phyloP scores from a whole-genome alignment of 331 rosid genomes.

The Pyracantha coccinea region DNA sequence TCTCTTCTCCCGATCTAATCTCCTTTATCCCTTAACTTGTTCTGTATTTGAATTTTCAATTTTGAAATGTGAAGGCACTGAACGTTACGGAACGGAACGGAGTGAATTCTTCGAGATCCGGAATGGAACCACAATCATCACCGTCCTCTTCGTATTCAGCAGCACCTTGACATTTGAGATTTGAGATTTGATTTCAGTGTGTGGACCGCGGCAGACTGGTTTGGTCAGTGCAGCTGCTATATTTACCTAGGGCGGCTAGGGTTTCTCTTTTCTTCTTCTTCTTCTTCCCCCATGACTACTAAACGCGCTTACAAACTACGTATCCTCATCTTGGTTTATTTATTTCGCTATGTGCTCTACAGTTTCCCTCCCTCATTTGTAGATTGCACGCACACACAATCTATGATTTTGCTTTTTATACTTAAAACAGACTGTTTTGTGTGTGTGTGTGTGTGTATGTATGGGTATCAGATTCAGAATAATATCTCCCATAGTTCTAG shows the following conservation, averaged over 20 bases:
- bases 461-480: not conserved
- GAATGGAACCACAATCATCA: not conserved
- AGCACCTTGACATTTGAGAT: not conserved
- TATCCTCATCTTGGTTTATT: conserved; percentile 55
- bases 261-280: conserved; percentile 19
- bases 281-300: conserved; percentile 55
- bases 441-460: not conserved
- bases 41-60: not conserved
- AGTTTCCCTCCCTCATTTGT: not conserved
- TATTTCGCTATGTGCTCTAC: not conserved
- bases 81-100: not conserved
- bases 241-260: conserved; percentile 28
- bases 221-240: not conserved
- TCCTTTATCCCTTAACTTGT: not conserved
- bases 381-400: not conserved
- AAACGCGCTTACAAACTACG: conserved; percentile 99
- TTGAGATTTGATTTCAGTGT: not conserved
- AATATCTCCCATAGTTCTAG: not conserved
- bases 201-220: not conserved
- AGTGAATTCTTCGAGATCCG: not conserved
- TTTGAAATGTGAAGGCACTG: not conserved
- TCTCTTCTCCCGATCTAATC: not conserved
- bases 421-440: conserved; percentile 9
- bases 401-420: not conserved
- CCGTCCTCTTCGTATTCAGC: not conserved